Conservation (phyloP, 345 rosid genomes). For the Raphanus raphanistrum region DNA sequence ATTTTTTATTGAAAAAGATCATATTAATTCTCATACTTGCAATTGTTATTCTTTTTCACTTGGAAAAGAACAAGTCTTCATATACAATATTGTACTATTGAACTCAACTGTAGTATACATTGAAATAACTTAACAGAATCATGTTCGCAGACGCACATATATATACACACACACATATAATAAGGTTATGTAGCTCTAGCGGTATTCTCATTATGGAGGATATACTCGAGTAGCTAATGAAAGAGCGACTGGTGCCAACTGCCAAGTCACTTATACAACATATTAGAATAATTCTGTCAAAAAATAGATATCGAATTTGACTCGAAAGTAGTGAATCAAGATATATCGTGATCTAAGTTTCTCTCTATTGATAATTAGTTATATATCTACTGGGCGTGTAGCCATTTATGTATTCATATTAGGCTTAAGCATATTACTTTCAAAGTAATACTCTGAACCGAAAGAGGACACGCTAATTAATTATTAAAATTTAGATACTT, state of each 20-base stretch:
- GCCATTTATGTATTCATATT: background rate
- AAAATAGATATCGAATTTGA: constrained; percentile 12
- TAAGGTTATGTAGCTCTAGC: background rate
- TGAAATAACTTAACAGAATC: background rate
- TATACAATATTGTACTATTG: background rate
- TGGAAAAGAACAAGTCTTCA: background rate
- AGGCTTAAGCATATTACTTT: background rate
- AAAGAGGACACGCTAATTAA: background rate
- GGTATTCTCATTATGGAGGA: constrained; percentile 1
- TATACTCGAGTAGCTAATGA: constrained; percentile 24
- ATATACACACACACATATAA: background rate
- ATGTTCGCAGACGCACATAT: background rate
- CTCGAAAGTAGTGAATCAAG: constrained; percentile 20
- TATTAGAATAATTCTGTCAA: constrained; percentile 11
- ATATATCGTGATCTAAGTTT: background rate
- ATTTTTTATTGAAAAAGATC: background rate
- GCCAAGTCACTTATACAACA: background rate
- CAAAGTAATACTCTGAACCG: too few species aligned
- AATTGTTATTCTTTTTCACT: background rate
- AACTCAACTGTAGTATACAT: background rate
- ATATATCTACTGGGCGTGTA: background rate
- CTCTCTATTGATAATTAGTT: background rate
- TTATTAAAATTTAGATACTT: background rate
- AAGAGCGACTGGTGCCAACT: constrained; percentile 9
- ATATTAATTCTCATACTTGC: background rate